Evolutionary conservation across 352 stramenopile species (phyloP), one percentile per base, ranked within the genome.

Genomic region (Pythium plurisporium): DNA sequence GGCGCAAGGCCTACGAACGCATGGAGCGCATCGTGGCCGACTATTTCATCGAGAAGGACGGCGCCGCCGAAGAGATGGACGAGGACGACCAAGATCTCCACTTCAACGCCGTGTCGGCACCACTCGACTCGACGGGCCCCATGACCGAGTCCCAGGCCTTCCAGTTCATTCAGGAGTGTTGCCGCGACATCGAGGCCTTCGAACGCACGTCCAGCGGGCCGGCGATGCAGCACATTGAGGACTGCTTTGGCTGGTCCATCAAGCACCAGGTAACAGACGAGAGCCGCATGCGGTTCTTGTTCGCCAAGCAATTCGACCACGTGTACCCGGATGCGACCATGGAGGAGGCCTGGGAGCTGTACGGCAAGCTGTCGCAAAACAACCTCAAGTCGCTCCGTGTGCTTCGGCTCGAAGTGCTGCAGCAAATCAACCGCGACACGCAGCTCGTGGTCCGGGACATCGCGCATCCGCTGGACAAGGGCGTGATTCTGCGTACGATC

Each of bases 11-110:
- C 5, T 72, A 76, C 58, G 63, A 78, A 56, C 69, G 69, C 41
- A 65, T 76, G 31, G 67, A 78, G 62, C 72, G 67, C 26, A 67
- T 81, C 12, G 58, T 78, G 20, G 62, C 56, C 10, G 72, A 81
- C 56, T 78, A 78, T 48, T 58, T 72, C 34, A 30, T 62, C 8
- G 69, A 81, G 43, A 76, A 77, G 37, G 49, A 49, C 31, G 59
- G 57, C 20, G 42, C 12, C 4, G 36, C 44, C 11, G 52, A 68
- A 29, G 33, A 48, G 5, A 44, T 62, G 61, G 61, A 64, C 36
- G 61, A 67, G 14, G 37, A 48, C 30, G 40, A 63, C 15, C 57
- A 63, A n/a, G 55, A 56, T 17, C 41, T 56, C 14, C 59, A 50
- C 20, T 27, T 59, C 36, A 64, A 64, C 27, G 42, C 57, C 38